Percentiles rank a stretch among this genome's conserved stretches.
phyloP scores from a whole-genome alignment of 768 basidiomycete genomes.

The Panellus pusillus region DNA sequence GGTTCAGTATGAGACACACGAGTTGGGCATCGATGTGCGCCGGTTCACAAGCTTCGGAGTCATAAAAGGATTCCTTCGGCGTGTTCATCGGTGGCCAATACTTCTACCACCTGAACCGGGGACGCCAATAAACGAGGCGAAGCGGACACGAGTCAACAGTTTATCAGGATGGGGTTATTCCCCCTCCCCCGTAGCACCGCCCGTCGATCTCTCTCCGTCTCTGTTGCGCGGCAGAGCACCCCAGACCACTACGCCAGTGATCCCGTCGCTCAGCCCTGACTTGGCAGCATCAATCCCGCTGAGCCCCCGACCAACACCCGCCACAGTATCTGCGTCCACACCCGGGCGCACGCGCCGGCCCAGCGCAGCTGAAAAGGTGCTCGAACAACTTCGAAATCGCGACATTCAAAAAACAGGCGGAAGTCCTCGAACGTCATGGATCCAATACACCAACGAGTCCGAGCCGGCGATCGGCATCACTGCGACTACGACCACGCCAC shows the following conservation, averaged over 20 bases:
- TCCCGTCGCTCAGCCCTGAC: slow-evolving; percentile 29
- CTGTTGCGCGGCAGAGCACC: slow-evolving; percentile 29
- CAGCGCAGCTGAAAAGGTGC: slow-evolving; percentile 68
- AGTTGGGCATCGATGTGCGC: slow-evolving; percentile 81
- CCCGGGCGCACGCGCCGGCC: slow-evolving; percentile 44
- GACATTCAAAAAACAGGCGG: slow-evolving; percentile 49
- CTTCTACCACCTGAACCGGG: slow-evolving; percentile 47
- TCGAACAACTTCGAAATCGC: slow-evolving; percentile 62
- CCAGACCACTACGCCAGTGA: slow-evolving; percentile 26
- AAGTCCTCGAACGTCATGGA: slow-evolving; percentile 43
- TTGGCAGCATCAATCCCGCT: slow-evolving; percentile 10
- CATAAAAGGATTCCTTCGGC: slow-evolving; percentile 94
- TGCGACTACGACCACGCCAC: slow-evolving; percentile 13
- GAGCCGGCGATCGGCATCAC: slow-evolving; percentile 20
- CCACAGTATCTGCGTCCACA: slow-evolving; percentile 16
- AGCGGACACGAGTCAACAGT: slow-evolving; percentile 41
- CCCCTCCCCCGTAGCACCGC: slow-evolving; percentile 21
- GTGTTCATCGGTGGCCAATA: slow-evolving; percentile 92
- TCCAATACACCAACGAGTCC: slow-evolving; percentile 40
- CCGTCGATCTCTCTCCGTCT: slow-evolving; percentile 20
- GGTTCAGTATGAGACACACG: slow-evolving; percentile 67
- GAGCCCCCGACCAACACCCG: slow-evolving; percentile 19
- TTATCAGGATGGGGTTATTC: slow-evolving; percentile 32
- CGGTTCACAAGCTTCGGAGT: slow-evolving; percentile 98
- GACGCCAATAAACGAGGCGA: slow-evolving; percentile 23